Percentiles rank a stretch among this genome's conserved stretches.
phyloP scores from a whole-genome alignment of 1,139 yeast species.

The Saccharomyces pastorianus region DNA sequence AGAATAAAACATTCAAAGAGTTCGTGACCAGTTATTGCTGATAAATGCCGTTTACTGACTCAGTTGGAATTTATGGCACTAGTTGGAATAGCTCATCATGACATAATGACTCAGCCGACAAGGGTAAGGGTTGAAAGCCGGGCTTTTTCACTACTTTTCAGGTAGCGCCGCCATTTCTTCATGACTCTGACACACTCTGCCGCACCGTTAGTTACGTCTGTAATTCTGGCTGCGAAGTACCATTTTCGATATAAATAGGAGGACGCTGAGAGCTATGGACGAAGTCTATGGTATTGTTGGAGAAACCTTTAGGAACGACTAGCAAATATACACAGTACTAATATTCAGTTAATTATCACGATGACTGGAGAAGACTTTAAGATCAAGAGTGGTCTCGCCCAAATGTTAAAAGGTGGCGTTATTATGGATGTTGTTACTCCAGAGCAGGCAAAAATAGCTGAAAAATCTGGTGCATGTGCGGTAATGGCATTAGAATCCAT shows the following conservation, averaged over 20 bases:
- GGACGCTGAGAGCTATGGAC: background rate
- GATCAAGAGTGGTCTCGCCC: slow-evolving; percentile 76
- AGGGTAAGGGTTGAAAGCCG: background rate
- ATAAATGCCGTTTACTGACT: background rate
- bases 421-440: slow-evolving; percentile 55
- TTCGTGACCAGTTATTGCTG: background rate
- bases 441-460: slow-evolving; percentile 63
- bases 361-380: slow-evolving; percentile 35
- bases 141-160: background rate
- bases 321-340: background rate
- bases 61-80: background rate
- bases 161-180: background rate
- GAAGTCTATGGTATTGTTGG: background rate
- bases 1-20: background rate
- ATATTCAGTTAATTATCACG: background rate
- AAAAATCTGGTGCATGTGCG: slow-evolving; percentile 82
- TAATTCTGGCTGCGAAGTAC: background rate
- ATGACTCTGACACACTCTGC: background rate
- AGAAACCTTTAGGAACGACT: background rate
- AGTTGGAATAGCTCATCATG: background rate
- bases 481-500: slow-evolving; percentile 85
- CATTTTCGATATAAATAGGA: background rate
- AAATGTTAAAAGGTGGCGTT: slow-evolving; percentile 78
- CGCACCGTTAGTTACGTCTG: background rate
- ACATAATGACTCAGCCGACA: background rate